A percentile compares a stretch with the other conserved stretches of the same genome.
Conservation (phyloP, 108 stramenopile species). For the Epithemia pelagica region DNA sequence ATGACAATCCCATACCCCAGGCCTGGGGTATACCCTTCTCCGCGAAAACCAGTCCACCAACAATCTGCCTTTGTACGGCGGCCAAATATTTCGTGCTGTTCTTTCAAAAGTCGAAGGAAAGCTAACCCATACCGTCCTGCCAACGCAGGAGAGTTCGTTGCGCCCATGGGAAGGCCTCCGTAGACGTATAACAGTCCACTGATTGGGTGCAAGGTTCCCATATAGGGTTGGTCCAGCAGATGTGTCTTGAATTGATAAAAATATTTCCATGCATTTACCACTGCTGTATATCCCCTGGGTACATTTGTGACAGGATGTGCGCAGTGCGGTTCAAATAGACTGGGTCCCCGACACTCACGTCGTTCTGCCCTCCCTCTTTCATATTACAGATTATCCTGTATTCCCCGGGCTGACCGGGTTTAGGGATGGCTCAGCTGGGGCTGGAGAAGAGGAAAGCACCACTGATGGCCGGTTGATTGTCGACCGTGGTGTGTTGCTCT, state of each 20-base stretch:
- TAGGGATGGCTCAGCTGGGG: too few species aligned
- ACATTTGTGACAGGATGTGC: background rate
- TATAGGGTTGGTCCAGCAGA: slow-evolving; percentile 1
- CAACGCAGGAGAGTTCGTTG: background rate
- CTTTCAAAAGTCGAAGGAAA: slow-evolving; percentile 4
- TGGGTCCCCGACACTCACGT: background rate
- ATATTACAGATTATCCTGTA: background rate
- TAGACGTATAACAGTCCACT: background rate
- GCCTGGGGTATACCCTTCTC: background rate
- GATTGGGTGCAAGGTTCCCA: slow-evolving; percentile 4
- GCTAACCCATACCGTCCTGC: slow-evolving; percentile 9
- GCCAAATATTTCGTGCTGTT: background rate
- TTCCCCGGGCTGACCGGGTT: background rate
- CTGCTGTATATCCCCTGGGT: background rate
- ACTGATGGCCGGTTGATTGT: too few species aligned
- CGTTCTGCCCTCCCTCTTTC: background rate
- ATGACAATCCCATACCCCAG: background rate
- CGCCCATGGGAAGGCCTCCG: slow-evolving; percentile 11
- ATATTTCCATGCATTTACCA: background rate
- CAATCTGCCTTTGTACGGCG: background rate
- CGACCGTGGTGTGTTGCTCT: too few species aligned
- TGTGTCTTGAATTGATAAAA: background rate
- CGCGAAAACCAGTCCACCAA: background rate
- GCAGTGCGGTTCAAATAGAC: background rate
- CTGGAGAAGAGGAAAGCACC: too few species aligned